Base-by-base conservation (phyloP, 139 green algal genomes). In the Ettlia oleoabundans region DNA sequence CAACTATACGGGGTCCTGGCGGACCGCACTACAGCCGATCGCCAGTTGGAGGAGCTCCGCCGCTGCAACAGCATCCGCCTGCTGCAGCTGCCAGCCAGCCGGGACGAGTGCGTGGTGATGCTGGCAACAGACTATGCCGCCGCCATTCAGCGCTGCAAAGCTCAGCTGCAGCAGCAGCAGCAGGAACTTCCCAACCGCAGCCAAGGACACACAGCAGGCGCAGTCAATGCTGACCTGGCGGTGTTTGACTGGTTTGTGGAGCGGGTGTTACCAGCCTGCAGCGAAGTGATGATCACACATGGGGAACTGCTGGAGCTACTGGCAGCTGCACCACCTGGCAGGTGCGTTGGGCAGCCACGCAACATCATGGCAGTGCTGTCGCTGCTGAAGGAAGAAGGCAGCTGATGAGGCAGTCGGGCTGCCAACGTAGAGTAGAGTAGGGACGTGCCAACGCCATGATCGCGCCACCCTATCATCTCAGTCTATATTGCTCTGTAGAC, bases 1-100 rank as follows among this genome's bases (percentile, higher is more conserved):
- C 87, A 90, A 81, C 42, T 90, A 8, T 90, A 90, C 73, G 90
- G 40, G 26, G 52, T 90, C 4, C 78, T 90, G 15, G 47, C 72
- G 4, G 84, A 90, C 75, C 75, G 81, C 15, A 90, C 87, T 0
- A 13, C 51, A 1, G 84, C 80, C 2, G 87, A 90, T 73, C 75
- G 85, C 2, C 64, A 90, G 55, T 61, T 90, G 6, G 86, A 90
- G 35, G 78, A 87, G 26, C 68, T 90, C 40, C 72, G 78, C 80
- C 88, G 53, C 2, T n/a, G 3, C 0, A 71, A 67, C 47, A 19
- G 24, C 19, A 62, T 90, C 47, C 81, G 84, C 8, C 40, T 87
- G 28, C 62, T 90, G 26, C 85, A 89, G 80, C 84, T 90, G 30
- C 80, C 84, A 10, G 37, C 78, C 8, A 62, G 67, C 1, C 15